phyloP scores from a whole-genome alignment of 2,329 filamentous ascomycete genomes.

The Podosphaera leucotricha region DNA sequence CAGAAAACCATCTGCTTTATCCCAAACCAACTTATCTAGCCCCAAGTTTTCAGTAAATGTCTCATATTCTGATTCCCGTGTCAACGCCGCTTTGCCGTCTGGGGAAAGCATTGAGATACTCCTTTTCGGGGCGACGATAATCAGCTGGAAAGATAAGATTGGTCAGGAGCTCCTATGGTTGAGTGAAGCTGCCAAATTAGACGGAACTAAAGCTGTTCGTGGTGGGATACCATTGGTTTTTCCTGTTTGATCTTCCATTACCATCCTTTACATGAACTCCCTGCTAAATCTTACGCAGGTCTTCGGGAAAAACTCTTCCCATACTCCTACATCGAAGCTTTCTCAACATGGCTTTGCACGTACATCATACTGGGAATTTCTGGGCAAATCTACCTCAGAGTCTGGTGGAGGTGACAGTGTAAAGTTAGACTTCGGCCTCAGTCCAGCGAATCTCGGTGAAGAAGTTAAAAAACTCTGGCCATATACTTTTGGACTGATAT shows the following conservation, averaged over 20 bases:
- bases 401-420: constrained; percentile 38
- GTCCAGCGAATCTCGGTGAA: constrained; percentile 43
- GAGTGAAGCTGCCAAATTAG: constrained; percentile 55
- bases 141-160: constrained; percentile 69
- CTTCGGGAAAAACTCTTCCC: constrained; percentile 60
- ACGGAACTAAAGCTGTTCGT: constrained; percentile 72
- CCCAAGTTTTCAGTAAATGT: constrained; percentile 57
- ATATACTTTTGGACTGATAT: constrained; percentile 70
- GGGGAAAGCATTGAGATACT: constrained; percentile 72
- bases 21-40: constrained; percentile 47
- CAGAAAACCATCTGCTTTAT: constrained; percentile 59
- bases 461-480: constrained; percentile 55
- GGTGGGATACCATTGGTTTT: constrained; percentile 87
- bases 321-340: constrained; percentile 54
- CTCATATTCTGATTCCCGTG: constrained; percentile 42
- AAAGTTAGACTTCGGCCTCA: constrained; percentile 90
- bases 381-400: constrained; percentile 65
- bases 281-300: constrained; percentile 26
- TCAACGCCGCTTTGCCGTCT: constrained; percentile 60
- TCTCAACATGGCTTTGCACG: constrained; percentile 92
- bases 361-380: constrained; percentile 74
- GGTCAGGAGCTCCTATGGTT: constrained; percentile 71
- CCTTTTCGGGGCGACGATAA: constrained; percentile 78
- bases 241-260: constrained; percentile 33
- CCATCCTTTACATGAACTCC: not conserved